phyloP scores from a whole-genome alignment of 2,329 filamentous ascomycete species.

The Hirsutella thompsonii region DNA sequence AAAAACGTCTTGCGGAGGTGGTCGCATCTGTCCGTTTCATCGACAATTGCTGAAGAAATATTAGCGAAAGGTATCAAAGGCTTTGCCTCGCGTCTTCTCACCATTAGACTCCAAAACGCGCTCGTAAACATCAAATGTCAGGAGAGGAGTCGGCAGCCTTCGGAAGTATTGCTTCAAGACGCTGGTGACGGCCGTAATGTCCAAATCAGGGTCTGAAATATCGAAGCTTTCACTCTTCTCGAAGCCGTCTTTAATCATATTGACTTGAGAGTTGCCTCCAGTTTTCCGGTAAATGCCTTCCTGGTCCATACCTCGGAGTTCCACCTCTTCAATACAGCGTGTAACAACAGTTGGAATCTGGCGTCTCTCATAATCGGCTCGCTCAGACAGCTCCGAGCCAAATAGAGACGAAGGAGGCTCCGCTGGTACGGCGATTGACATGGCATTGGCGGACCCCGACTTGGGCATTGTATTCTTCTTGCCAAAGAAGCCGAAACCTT shows the following conservation, averaged over 20 bases:
- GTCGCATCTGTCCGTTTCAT: constrained; percentile 53
- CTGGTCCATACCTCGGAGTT: constrained; percentile 89
- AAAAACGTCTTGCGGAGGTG: constrained; percentile 64
- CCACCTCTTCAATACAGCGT: constrained; percentile 92
- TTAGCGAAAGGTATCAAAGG: neutral
- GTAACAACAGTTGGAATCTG: constrained; percentile 85
- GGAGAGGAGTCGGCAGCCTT: constrained; percentile 74
- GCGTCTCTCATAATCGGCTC: constrained; percentile 77
- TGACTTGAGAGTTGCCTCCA: constrained; percentile 82
- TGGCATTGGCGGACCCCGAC: constrained; percentile 30
- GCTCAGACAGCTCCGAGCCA: constrained; percentile 75
- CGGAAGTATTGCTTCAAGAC: constrained; percentile 97
- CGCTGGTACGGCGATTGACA: constrained; percentile 26
- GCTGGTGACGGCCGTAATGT: constrained; percentile 93
- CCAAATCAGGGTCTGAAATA: constrained; percentile 83
- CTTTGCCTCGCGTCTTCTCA: constrained; percentile 26
- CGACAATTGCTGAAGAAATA: constrained; percentile 41
- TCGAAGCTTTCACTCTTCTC: constrained; percentile 78
- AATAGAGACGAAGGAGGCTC: constrained; percentile 57
- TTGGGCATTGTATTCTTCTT: constrained; percentile 40
- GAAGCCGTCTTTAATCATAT: constrained; percentile 82
- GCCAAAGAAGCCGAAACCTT: constrained; percentile 62
- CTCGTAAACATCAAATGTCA: constrained; percentile 91
- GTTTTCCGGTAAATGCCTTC: constrained; percentile 98
- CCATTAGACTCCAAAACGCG: constrained; percentile 68